Evolutionary conservation across 305 asterid genomes (phyloP), one percentile per base, ranked within the genome.

Genomic region (Nicotiana rustica): DNA sequence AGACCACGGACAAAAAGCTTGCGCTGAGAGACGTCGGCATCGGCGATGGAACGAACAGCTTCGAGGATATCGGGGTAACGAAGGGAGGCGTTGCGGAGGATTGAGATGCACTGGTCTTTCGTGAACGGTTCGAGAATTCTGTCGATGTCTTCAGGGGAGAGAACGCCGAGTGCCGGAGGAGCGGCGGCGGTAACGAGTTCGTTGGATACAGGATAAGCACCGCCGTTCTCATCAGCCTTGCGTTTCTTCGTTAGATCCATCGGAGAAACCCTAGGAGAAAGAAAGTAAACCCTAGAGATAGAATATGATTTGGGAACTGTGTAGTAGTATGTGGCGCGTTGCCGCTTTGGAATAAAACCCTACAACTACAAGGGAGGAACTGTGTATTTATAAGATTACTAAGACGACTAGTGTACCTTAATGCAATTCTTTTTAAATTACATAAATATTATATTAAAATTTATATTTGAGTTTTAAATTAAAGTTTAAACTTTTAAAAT

Each of bases 161-260:
- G 89, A 70, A 69, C 64, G 80, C 91, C 86, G 59, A 87, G 70
- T 65, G 88, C 80, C 47, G 86, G 65, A 19, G 89, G 86, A 8
- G 89, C 84, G 1, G 85, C 84, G 78, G 71, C 36, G 44, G 87
- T 83, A 5, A 81, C 78, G 25, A 83, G 65, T 14, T 90, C 91
- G 8, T 81, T 17, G 19, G 89, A 69, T 10, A 85, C 66, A 31
- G 93, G 62, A 79, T 92, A 93, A 3, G 86, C 87, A 55, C 85
- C 89, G 81, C 99, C 99, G 88, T 93, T 92, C 80, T 95, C 97
- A 79, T 95, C 99, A 69, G 98, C 89, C 83, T 92, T 95, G 76
- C 99, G 97, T 44, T 95, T 95, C 91, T 95, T 95, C 38, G 91
- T 73, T 59, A 91, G 97, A 92, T 95, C 98, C 97, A 95, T 92